A percentile compares a stretch with the other conserved stretches of the same genome.
Evolutionary conservation across 345 rosid species (phyloP).

Genomic region (Nephelium lappaceum): DNA sequence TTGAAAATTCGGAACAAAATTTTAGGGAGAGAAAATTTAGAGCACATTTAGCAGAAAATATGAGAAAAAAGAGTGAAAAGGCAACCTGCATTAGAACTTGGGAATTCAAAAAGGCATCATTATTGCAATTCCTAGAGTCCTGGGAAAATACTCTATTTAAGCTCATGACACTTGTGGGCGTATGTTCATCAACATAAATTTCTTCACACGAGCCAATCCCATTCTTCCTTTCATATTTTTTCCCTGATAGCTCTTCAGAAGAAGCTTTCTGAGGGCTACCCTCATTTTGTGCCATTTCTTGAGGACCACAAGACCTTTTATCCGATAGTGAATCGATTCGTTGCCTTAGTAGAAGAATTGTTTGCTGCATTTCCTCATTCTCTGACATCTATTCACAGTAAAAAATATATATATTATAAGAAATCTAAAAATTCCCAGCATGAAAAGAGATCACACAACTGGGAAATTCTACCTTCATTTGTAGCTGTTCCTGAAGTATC

Average conservation of each 20-base stretch:
- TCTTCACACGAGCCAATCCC: conserved; percentile 40
- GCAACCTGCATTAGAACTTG: conserved; percentile 55
- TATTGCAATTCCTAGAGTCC: conserved; percentile 52
- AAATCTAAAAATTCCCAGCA: conserved; percentile 1
- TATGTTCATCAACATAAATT: conserved; percentile 44
- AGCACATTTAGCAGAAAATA: conserved; percentile 17
- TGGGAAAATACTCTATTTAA: conserved; percentile 64
- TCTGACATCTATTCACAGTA: conserved; percentile 47
- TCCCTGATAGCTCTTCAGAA: conserved; percentile 21
- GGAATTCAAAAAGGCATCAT: conserved; percentile 36
- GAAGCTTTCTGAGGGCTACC: conserved; percentile 12
- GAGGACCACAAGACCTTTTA: conserved; percentile 31
- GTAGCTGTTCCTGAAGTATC: conserved; percentile 70
- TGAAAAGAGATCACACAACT: conserved; percentile 9
- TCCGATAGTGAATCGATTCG: conserved; percentile 42
- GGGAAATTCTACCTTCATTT: conserved; percentile 52
- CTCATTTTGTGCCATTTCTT: conserved; percentile 36
- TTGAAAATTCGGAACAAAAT: neutral
- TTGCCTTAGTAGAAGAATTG: conserved; percentile 57
- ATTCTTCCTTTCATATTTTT: conserved; percentile 24
- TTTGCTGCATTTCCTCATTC: conserved; percentile 66
- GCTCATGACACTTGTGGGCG: conserved; percentile 65
- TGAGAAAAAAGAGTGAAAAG: conserved; percentile 4
- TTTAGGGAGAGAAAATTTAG: conserved; percentile 6
- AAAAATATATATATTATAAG: neutral